A percentile compares a stretch with the other conserved stretches of the same genome.
These are phyloP conservation scores for Arthrobotrys conoides DNA, from an alignment of 2,329 filamentous ascomycete genomes.

Conservation along the genomic window DNA sequence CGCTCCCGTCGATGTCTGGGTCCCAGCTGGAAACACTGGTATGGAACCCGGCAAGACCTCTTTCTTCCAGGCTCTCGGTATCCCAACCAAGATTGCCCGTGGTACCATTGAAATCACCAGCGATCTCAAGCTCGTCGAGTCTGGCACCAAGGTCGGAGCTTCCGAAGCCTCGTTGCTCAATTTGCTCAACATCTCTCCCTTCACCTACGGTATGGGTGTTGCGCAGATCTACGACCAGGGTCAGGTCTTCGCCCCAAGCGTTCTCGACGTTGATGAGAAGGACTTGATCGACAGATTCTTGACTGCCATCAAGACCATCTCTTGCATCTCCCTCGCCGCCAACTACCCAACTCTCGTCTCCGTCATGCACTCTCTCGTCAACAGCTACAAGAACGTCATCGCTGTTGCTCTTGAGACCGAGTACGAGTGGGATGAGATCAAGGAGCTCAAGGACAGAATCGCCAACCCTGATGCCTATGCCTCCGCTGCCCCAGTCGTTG, in stretches of 20 bases:
- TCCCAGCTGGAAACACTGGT: constrained; percentile 98
- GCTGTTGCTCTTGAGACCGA: constrained; percentile 86
- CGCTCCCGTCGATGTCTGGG: constrained; percentile 91
- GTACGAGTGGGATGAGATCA: constrained; percentile 93
- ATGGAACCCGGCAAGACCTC: constrained; percentile 99
- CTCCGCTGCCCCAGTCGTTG: constrained; percentile 80
- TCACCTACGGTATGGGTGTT: constrained; percentile 99
- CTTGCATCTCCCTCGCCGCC: constrained; percentile 88
- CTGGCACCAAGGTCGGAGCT: constrained; percentile 92
- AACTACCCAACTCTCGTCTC: constrained; percentile 97
- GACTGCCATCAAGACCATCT: constrained; percentile 86
- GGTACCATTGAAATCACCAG: constrained; percentile 99
- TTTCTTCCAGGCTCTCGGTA: constrained; percentile 99
- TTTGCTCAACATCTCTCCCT: constrained; percentile 99
- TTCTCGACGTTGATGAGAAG: constrained; percentile 94
- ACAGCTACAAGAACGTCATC: constrained; percentile 97
- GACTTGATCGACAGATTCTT: constrained; percentile 89
- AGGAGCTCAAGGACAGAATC: constrained; percentile 99
- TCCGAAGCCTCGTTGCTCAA: constrained; percentile 99
- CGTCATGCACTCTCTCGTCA: constrained; percentile 95
- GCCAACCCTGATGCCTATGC: constrained; percentile 99
- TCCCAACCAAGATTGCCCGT: constrained; percentile 99
- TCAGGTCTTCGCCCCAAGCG: constrained; percentile 86
- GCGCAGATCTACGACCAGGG: constrained; percentile 97
- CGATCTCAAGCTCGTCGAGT: constrained; percentile 97